Base-by-base conservation (phyloP, 139 green algal genomes). In the Chlorella sp. region DNA sequence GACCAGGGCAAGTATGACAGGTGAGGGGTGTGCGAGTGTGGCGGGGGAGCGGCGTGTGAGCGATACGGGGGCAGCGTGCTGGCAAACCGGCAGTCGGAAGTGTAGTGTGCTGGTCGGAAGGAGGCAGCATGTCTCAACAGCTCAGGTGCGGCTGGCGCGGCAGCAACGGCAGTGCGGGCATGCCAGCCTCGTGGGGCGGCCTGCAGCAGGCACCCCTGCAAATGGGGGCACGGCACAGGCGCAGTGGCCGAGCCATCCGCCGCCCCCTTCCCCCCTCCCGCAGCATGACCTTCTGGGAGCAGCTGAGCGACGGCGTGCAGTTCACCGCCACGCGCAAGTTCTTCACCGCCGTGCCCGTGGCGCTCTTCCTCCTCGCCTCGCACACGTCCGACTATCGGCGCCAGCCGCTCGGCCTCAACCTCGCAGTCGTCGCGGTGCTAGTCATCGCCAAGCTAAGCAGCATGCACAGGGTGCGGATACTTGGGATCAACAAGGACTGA, bases 261-360 rank as follows among this genome's bases (percentile, higher is more conserved):
- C n/a, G n/a, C n/a, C 25, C 11, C 41, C 19, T 17, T 43, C 5
- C 14, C 1, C 14, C n/a, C n/a, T 53, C 14, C 17, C 74, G 77
- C 77, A 83, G 77, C 77, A 73, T 94, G 19, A 98, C 94, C 0
- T 96, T 98, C 66, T 98, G 94, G 94, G 94, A 98, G 86, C 88
- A 92, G 64, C 73, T 92, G 7, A 87, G 92, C 38, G 84, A 86
- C 41, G 88, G 88, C 19, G 79, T 90, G 33, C 88, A 92, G 67
- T 76, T 84, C 79, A 97, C 94, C 0, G 67, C 68, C 53, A 97
- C 90, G 45, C 82, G 94, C 25, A 97, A 97, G 71, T 94, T 98
- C 65, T 92, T 98, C 73, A 95, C 88, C 0, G 80, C 87, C 3
- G 83, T 97, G 60, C 94, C 94, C 0, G 86, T 97, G 0, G 76